Evolutionary conservation across 1,139 yeast species (phyloP), one percentile per base, ranked within the genome.

Genomic region (Pneumocystis murina): DNA sequence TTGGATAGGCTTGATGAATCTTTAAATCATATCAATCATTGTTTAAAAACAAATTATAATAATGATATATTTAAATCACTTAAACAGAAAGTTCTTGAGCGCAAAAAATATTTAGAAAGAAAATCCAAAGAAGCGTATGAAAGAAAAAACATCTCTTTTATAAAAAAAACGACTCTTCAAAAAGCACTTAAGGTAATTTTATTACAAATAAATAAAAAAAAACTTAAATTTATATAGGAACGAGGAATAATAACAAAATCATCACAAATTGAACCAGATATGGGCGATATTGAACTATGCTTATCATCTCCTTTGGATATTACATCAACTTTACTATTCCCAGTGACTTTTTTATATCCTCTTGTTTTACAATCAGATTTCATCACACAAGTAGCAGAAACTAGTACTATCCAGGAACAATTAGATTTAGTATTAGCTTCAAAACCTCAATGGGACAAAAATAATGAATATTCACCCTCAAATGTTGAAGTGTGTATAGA

Each of bases 331-430:
- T 75, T 92, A 63, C 79, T 86, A 28, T 80, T 89, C 69, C 96
- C 97, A 0, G 86, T 92, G 0, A 78, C 87, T 77, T 78, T 90
- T 17, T 74, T 91, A 66, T 92, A 90, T 70, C 97, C 97, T 16
- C 81, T 92, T 3, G 84, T 83, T 8, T 87, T 86, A 72, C 95
- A 88, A 72, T 87, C 91, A 68, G 97, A 91, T 73, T 84, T 84
- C 69, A 77, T 91, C 54, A 87, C 85, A 6, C 85, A 84, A 66
- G 81, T 87, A 16, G 82, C 92, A 66, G 95, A 87, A 71, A 75
- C 86, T 61, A 76, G 84, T 1, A 81, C 92, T 0, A 83, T 76
- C 6, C 67, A 66, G 6, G 73, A 71, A 8, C 68, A 71, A 40
- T 63, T 77, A 0, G 68, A 68, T 76, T 69, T 72, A 80, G 69